A percentile compares a stretch with the other conserved stretches of the same genome.
Evolutionary conservation across 352 stramenopile genomes (phyloP).

Genomic region (Phytophthora cactorum): DNA sequence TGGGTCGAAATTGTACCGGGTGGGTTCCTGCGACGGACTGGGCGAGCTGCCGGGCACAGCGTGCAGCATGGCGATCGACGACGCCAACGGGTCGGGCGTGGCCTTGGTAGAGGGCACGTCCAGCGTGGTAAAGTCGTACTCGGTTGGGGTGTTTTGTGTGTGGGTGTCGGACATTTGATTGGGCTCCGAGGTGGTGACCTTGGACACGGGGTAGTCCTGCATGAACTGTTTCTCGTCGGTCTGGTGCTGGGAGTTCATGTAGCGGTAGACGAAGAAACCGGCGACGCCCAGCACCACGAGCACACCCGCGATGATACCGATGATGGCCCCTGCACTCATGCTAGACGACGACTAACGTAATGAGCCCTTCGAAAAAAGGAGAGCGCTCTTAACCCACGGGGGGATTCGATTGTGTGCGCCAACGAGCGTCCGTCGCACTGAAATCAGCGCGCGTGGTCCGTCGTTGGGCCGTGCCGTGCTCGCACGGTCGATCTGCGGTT

Average conservation of each 20-base stretch:
- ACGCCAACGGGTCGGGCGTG: constrained; percentile 30
- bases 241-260: constrained; percentile 26
- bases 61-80: constrained; percentile 47
- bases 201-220: constrained; percentile 38
- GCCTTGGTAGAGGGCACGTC: constrained; percentile 31
- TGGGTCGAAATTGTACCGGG: constrained; percentile 44
- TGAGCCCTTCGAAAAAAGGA: constrained; percentile 8
- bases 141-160: constrained; percentile 33
- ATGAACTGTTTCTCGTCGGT: constrained; percentile 51
- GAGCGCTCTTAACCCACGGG: constrained; percentile 10
- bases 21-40: constrained; percentile 34
- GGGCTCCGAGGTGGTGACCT: constrained; percentile 24
- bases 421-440: constrained; percentile 25
- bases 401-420: constrained; percentile 28
- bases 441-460: constrained; percentile 29
- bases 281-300: constrained; percentile 39
- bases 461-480: constrained; percentile 19
- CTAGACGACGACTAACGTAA: constrained; percentile 7
- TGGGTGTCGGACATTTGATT: constrained; percentile 26
- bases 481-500: constrained; percentile 20
- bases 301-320: constrained; percentile 54
- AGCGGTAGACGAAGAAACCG: constrained; percentile 50
- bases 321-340: constrained; percentile 49
- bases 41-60: constrained; percentile 18
- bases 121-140: constrained; percentile 49